phyloP scores from a whole-genome alignment of 225 moss, liverwort and hornwort species.

The Polytrichum formosum region DNA sequence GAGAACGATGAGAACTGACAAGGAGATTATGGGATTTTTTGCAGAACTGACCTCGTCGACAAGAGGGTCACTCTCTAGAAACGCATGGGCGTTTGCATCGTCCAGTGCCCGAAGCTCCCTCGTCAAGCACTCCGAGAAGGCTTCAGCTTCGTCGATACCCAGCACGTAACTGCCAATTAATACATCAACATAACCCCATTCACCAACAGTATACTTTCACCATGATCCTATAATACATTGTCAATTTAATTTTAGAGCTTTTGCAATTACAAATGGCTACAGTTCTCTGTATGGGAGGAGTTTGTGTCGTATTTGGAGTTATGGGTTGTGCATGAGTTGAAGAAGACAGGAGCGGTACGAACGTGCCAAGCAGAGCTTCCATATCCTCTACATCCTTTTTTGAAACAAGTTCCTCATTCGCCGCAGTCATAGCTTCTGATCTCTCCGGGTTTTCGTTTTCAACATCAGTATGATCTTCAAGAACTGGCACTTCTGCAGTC shows the following conservation, averaged over 20 bases:
- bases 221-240: too few species aligned
- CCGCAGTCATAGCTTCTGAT: slow-evolving; percentile 19
- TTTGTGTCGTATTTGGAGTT: too few species aligned
- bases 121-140: slow-evolving; percentile 95
- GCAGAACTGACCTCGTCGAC: slow-evolving; percentile 76
- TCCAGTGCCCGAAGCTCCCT: slow-evolving; percentile 97
- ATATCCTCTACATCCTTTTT: slow-evolving; percentile 99
- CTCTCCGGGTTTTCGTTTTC: slow-evolving; percentile 36
- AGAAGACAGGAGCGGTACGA: slow-evolving; percentile 11
- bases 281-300: too few species aligned
- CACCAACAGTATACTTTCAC: too few species aligned
- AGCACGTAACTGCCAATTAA: slow-evolving; percentile 72
- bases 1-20: too few species aligned
- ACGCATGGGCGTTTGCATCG: slow-evolving; percentile 98
- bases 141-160: slow-evolving; percentile 99
- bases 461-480: slow-evolving; percentile 33
- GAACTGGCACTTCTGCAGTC: slow-evolving; percentile 9
- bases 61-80: slow-evolving; percentile 96
- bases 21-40: too few species aligned
- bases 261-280: too few species aligned
- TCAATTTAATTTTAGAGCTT: too few species aligned
- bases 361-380: slow-evolving; percentile 99
- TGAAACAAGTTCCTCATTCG: slow-evolving; percentile 97
- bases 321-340: too few species aligned
- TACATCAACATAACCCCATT: too few species aligned